These are phyloP conservation scores for Nicotiana tomentosiformis DNA, from an alignment of 257 asterid species.

Conservation along the genomic window DNA sequence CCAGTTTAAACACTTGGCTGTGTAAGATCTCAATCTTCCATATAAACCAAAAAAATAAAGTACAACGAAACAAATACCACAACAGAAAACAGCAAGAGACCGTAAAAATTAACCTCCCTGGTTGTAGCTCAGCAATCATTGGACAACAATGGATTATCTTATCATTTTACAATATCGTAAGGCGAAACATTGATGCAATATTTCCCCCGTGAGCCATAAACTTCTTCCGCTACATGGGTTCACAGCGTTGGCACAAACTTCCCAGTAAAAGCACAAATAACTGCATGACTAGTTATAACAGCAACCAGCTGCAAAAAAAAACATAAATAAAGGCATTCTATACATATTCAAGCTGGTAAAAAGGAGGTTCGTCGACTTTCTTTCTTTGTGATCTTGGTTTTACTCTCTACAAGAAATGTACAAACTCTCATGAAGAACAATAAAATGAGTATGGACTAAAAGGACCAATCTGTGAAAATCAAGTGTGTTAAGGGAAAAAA, in stretches of 20 bases:
- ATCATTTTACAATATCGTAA: not conserved
- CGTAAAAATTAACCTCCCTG: not conserved
- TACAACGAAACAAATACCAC: not conserved
- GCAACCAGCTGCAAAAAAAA: not conserved
- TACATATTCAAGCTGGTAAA: not conserved
- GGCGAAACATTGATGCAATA: not conserved
- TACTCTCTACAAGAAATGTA: constrained; percentile 27
- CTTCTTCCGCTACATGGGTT: not conserved
- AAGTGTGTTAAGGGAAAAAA: constrained; percentile 4
- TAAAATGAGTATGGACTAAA: constrained; percentile 14
- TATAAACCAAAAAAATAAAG: not conserved
- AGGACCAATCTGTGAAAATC: constrained; percentile 11
- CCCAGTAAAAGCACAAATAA: not conserved
- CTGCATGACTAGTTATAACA: not conserved
- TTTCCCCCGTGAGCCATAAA: not conserved
- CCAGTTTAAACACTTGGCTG: not conserved
- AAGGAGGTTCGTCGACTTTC: not conserved
- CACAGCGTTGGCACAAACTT: not conserved
- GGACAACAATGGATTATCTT: not conserved
- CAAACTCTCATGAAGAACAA: constrained; percentile 13
- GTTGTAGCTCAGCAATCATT: not conserved
- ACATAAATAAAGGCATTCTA: not conserved
- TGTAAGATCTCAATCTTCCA: not conserved
- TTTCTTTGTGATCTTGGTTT: constrained; percentile 3
- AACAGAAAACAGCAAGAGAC: not conserved